phyloP scores from a whole-genome alignment of 1,284 basidiomycete species.

The Leccinum insolens region DNA sequence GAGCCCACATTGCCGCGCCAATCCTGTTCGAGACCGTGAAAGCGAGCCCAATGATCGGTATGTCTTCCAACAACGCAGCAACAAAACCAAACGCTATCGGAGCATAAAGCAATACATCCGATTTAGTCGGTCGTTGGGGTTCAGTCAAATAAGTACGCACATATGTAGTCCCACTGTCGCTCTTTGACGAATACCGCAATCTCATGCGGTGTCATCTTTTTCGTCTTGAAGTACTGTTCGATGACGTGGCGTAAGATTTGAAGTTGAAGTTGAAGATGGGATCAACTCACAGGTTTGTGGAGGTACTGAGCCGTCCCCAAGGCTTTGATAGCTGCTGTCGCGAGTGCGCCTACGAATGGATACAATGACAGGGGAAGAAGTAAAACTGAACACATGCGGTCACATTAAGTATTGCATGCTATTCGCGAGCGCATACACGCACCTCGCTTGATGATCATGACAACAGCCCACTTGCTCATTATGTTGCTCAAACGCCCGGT shows the following conservation, averaged over 20 bases:
- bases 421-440: constrained; percentile 20
- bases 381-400: constrained; percentile 47
- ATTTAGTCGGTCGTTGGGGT: not conserved
- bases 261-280: not conserved
- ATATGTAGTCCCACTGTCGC: constrained; percentile 83
- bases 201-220: constrained; percentile 59
- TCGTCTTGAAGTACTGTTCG: not conserved
- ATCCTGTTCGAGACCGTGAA: constrained; percentile 86
- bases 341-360: constrained; percentile 66
- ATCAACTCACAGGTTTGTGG: constrained; percentile 58
- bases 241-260: not conserved
- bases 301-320: constrained; percentile 71
- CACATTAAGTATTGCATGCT: not conserved
- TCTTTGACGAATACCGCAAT: constrained; percentile 81
- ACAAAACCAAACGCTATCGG: constrained; percentile 76
- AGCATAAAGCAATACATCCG: not conserved
- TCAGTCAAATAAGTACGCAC: constrained; percentile 40
- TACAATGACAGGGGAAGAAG: constrained; percentile 71
- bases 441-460: constrained; percentile 56
- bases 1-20: constrained; percentile 91
- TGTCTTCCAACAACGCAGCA: constrained; percentile 75
- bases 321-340: constrained; percentile 69
- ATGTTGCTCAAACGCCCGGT: constrained; percentile 41
- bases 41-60: constrained; percentile 78
- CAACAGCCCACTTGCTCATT: constrained; percentile 50